phyloP scores from a whole-genome alignment of 768 basidiomycete genomes.

The Lactarius sp. region DNA sequence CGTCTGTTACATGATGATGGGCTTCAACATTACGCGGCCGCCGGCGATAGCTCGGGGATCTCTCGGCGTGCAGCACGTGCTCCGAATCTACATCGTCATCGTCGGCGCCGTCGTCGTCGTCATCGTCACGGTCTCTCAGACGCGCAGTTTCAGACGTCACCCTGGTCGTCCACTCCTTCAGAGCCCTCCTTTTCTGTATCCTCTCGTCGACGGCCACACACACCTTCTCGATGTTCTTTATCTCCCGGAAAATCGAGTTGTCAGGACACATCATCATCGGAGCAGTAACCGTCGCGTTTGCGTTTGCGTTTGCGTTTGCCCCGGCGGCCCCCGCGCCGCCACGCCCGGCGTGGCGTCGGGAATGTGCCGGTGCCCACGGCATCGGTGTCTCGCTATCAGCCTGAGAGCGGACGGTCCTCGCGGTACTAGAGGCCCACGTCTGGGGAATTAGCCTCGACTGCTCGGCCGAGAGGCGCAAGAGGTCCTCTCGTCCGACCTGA shows the following conservation, averaged over 20 bases:
- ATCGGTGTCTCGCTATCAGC: neutral
- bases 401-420: neutral
- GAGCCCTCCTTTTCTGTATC: neutral
- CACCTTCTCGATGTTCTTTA: constrained; percentile 4
- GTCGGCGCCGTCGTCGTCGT: neutral
- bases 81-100: neutral
- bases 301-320: neutral
- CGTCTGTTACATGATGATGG: neutral
- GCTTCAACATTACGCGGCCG: neutral
- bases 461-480: neutral
- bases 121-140: neutral
- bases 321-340: neutral
- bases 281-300: too few species aligned
- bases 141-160: constrained; percentile 4
- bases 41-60: neutral
- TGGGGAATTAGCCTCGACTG: constrained; percentile 4
- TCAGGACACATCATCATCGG: neutral
- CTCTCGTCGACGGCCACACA: constrained; percentile 10
- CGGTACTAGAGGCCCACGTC: neutral
- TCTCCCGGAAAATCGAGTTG: neutral
- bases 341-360: neutral
- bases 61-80: neutral
- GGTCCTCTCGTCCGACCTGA: neutral
- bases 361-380: neutral
- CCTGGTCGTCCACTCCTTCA: neutral